A percentile compares a stretch with the other conserved stretches of the same genome.
phyloP scores from a whole-genome alignment of 495 filamentous ascomycete species.

The Penicillium desertorum region DNA sequence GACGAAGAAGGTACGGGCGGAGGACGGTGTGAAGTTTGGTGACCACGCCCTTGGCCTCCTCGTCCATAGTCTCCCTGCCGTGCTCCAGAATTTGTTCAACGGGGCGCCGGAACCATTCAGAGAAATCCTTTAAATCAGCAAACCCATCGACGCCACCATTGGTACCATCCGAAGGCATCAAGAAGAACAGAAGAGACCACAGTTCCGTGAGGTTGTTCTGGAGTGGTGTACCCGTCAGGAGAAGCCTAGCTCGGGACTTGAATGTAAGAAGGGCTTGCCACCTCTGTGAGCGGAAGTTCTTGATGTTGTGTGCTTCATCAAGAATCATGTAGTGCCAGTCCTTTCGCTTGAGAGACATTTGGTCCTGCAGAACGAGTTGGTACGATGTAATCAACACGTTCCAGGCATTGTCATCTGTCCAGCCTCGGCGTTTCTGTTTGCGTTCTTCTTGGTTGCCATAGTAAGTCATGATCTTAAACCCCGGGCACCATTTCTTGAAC shows the following conservation, averaged over 20 bases:
- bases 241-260: conserved; percentile 78
- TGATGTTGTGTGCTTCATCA: conserved; percentile 99
- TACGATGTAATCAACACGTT: conserved; percentile 98
- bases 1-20: conserved; percentile 85
- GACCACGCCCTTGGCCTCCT: conserved; percentile 84
- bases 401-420: conserved; percentile 87
- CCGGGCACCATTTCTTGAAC: conserved; percentile 98
- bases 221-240: conserved; percentile 92
- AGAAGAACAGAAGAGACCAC: conserved; percentile 95
- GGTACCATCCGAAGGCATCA: conserved; percentile 81
- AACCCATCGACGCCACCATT: conserved; percentile 76
- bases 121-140: conserved; percentile 86
- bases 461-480: conserved; percentile 97
- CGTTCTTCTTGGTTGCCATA: conserved; percentile 93
- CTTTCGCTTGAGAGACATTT: conserved; percentile 87
- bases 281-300: conserved; percentile 95
- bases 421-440: conserved; percentile 83
- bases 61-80: conserved; percentile 88
- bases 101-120: conserved; percentile 88
- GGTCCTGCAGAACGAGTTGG: conserved; percentile 90
- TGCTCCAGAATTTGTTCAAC: conserved; percentile 95
- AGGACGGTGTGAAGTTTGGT: conserved; percentile 90
- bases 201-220: conserved; percentile 97
- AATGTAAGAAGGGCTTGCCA: conserved; percentile 95
- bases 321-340: conserved; percentile 98